Percentiles rank a stretch among this genome's conserved stretches.
Evolutionary conservation across 192 early-diverging fungal species (phyloP).

Genomic region (Backusella macrospora): DNA sequence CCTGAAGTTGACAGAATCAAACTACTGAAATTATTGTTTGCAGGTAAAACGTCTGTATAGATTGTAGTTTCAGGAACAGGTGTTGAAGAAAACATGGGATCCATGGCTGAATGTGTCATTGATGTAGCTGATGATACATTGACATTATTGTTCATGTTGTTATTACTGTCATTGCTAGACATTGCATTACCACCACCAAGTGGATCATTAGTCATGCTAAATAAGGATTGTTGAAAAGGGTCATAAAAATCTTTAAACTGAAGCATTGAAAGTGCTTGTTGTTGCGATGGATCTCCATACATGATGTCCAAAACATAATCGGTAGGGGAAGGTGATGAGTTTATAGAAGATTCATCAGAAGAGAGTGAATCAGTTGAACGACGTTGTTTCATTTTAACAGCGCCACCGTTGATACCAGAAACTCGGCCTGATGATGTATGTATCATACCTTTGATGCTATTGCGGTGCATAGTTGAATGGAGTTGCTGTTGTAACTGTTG

Average conservation of each 20-base stretch:
- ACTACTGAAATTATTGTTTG: background rate
- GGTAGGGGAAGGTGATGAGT: constrained; percentile 38
- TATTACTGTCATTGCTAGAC: constrained; percentile 18
- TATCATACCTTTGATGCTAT: background rate
- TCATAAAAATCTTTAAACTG: constrained; percentile 29
- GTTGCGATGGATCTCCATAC: constrained; percentile 33
- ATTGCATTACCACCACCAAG: background rate
- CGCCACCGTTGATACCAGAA: background rate
- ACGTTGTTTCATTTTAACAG: constrained; percentile 25
- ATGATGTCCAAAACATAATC: constrained; percentile 44
- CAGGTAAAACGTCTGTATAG: background rate
- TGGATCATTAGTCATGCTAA: constrained; percentile 10
- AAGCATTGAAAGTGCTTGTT: constrained; percentile 24
- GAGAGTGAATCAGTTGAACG: constrained; percentile 34
- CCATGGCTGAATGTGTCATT: background rate
- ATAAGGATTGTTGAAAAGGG: constrained; percentile 23
- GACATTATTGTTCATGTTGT: background rate
- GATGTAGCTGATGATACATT: background rate
- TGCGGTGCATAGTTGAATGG: background rate
- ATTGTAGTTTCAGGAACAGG: background rate
- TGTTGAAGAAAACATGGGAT: constrained; percentile 7
- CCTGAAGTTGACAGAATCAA: background rate
- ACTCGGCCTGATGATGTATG: background rate
- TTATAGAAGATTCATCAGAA: constrained; percentile 40
- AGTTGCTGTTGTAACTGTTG: background rate